Conservation (phyloP, 2,329 filamentous ascomycete genomes). For the Cryoendolithus antarcticus region DNA sequence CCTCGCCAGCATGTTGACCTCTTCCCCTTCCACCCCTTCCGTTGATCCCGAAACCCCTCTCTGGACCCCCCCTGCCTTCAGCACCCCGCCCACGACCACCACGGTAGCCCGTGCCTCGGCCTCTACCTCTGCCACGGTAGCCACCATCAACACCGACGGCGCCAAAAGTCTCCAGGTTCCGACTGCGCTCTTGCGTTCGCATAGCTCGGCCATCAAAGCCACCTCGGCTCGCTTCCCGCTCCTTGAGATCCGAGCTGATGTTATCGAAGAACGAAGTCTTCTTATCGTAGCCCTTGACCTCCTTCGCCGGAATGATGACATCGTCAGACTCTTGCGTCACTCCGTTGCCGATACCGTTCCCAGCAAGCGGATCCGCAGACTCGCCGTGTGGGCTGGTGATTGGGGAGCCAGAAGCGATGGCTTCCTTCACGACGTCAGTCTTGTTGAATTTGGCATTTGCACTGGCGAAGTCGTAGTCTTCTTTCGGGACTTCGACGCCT, state of each 20-base stretch:
- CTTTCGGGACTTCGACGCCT: conserved; percentile 70
- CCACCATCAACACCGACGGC: conserved; percentile 80
- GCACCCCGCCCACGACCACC: conserved; percentile 18
- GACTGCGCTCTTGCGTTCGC: conserved; percentile 82
- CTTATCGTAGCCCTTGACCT: conserved; percentile 64
- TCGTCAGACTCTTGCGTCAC: conserved; percentile 23
- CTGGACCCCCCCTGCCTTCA: too few relatives aligned
- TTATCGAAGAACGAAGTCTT: conserved; percentile 92
- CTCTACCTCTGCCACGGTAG: conserved; percentile 64
- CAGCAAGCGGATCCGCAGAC: conserved; percentile 8
- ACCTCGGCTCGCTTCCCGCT: conserved; percentile 51
- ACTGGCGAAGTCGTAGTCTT: conserved; percentile 84
- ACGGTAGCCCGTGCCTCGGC: conserved; percentile 61
- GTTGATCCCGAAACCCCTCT: too few relatives aligned
- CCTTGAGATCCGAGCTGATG: conserved; percentile 86
- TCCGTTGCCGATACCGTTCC: conserved; percentile 15
- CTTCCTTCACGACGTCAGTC: conserved; percentile 77
- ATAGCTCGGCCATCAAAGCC: conserved; percentile 72
- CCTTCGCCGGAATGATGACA: conserved; percentile 31
- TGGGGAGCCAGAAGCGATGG: conserved; percentile 65
- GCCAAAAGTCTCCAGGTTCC: conserved; percentile 95
- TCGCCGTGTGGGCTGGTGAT: conserved; percentile 28
- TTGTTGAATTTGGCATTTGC: conserved; percentile 85
- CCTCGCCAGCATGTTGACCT: too few relatives aligned
- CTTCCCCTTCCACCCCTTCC: too few relatives aligned